Conservation (phyloP, 441 rosid species). For the Populus hybrid region DNA sequence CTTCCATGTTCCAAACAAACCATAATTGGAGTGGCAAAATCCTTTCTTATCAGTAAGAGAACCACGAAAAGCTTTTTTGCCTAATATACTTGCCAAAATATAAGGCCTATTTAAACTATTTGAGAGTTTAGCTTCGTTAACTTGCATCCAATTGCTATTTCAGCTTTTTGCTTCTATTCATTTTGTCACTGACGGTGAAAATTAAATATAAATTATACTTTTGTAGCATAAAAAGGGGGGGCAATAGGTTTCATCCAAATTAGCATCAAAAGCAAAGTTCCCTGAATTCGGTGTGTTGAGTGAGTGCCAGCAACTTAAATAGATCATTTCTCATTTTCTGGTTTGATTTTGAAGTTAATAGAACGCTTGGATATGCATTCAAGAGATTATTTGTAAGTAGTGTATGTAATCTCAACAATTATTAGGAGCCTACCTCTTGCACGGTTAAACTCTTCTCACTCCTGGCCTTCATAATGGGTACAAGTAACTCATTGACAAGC, state of each 20-base stretch:
- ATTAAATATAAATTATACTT: background rate
- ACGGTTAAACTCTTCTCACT: slow-evolving; percentile 74
- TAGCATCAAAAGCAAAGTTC: background rate
- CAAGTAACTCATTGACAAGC: slow-evolving; percentile 78
- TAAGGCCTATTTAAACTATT: background rate
- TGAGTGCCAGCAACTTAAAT: background rate
- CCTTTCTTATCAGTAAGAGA: background rate
- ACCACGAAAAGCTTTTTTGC: background rate
- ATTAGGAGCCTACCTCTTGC: slow-evolving; percentile 65
- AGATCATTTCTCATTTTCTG: background rate
- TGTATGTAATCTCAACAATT: background rate
- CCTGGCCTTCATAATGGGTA: slow-evolving; percentile 71
- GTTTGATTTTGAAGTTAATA: background rate
- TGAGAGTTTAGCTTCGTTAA: too few species aligned
- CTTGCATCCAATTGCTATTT: too few species aligned
- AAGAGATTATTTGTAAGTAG: slow-evolving; percentile 10
- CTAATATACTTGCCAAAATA: background rate
- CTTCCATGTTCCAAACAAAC: background rate
- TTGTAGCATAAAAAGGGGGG: background rate
- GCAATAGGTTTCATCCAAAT: background rate
- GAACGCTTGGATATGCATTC: background rate
- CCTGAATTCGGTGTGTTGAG: too few species aligned
- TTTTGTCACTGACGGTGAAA: background rate
- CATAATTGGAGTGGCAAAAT: background rate
- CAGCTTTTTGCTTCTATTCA: background rate